Evolutionary conservation across 805 yeast species (phyloP).

Genomic region (Candida montana): DNA sequence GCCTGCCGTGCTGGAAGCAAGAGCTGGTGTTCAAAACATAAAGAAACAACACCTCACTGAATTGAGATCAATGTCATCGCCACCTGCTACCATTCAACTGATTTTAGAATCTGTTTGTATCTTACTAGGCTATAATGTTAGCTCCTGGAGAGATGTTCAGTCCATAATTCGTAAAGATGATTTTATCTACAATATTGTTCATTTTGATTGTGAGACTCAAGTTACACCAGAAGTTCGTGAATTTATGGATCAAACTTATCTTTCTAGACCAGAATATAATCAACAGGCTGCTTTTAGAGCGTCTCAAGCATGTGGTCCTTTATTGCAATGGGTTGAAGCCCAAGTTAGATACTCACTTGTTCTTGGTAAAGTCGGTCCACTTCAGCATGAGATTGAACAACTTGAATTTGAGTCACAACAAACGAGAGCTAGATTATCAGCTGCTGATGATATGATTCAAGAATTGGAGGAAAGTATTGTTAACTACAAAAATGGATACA

Average conservation of each 20-base stretch:
- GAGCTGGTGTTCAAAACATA: constrained; percentile 83
- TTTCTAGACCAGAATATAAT: constrained; percentile 59
- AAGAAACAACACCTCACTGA: constrained; percentile 91
- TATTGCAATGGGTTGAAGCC: constrained; percentile 83
- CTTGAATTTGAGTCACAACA: constrained; percentile 58
- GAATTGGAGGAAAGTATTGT: constrained; percentile 72
- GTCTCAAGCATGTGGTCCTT: constrained; percentile 92
- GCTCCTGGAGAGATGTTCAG: constrained; percentile 80
- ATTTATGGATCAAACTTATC: constrained; percentile 53
- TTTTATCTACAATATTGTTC: constrained; percentile 77
- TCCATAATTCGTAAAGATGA: constrained; percentile 77
- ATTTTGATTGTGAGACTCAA: constrained; percentile 58
- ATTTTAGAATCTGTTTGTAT: constrained; percentile 86
- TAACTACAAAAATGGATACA: constrained; percentile 59
- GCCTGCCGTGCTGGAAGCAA: constrained; percentile 82
- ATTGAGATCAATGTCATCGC: constrained; percentile 80
- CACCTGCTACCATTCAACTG: constrained; percentile 81
- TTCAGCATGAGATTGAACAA: constrained; percentile 54
- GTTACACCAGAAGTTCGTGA: constrained; percentile 48
- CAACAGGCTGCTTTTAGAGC: constrained; percentile 79
- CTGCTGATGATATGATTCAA: constrained; percentile 73
- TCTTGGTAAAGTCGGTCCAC: constrained; percentile 66
- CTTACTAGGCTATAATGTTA: constrained; percentile 64
- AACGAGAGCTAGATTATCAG: constrained; percentile 63
- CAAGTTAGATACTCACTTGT: constrained; percentile 76